Evolutionary conservation across 2,329 filamentous ascomycete genomes (phyloP), one percentile per base, ranked within the genome.

Genomic region (Fusarium haematococcum): DNA sequence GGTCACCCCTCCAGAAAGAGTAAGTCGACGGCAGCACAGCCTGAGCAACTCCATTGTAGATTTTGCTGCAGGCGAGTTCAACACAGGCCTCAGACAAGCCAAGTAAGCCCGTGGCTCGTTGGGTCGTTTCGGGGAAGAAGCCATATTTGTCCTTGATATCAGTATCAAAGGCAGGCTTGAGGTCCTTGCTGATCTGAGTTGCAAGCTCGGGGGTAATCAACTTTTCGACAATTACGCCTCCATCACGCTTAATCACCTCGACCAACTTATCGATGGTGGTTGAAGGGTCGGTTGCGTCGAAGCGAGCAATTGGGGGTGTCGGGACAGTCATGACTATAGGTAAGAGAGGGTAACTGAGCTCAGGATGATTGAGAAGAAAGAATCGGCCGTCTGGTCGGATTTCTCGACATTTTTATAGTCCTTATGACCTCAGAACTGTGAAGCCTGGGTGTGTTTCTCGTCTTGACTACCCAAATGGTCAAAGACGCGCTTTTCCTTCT

Each of bases 61-160:
- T 39, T 4, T 61, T 68, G 33, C 81, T 85, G 39, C 79, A 79
- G 1, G 80, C 79, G 9, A 83, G 78, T 58, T 85, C 80, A n/a
- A 82, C 79, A 32, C 83, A 84, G 1, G 78, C 80, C 37, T 83
- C 80, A 0, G 84, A 85, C 11, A 81, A 77, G 4, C 76, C 81
- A 16, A 85, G 69, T 20, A 86, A 68, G 2, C 84, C 83, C 2
- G 81, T 81, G 0, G 84, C 84, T 23, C 84, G 78, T 67, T 84
- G 81, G 0, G 82, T 85, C 1, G 83, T 85, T 3, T 69, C 65
- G 3, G 83, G 83, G 48, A 85, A 85, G 77, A 85, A 84, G 8
- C 83, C 83, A 23, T 79, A 81, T 33, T 78, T 74, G 70, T 85
- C 83, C 18, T 77, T 76, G 1, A 70, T 72, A 69, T 85, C 83